Base-by-base conservation (phyloP, 768 basidiomycete genomes). In the Imleria badia region DNA sequence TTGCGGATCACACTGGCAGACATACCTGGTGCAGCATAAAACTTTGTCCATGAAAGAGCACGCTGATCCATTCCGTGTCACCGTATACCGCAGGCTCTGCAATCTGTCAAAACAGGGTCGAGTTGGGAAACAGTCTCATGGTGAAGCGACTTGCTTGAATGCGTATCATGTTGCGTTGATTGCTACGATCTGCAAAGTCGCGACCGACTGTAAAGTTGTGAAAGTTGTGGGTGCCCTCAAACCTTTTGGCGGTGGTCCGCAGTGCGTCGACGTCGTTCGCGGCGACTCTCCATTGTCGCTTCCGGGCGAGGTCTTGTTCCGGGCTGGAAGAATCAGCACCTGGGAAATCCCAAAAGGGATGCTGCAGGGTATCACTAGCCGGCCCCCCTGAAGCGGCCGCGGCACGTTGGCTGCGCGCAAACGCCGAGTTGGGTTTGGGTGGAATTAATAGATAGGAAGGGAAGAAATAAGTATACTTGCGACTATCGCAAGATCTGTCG, bases 1-100 rank as follows among this genome's bases (percentile, higher is more conserved):
- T 39, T 19, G 23, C 26, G 31, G 13, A 20, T 26, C 54, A 38
- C 34, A 44, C 9, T 43, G 43, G 60, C 65, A 31, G n/a, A 73
- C 79, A 49, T 63, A 94, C 94, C 78, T 99, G 97, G 71, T 99
- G 96, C 50, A 99, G 74, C 97, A 99, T 98, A 71, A 99, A 99
- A 63, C 92, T 94, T 71, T 99, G 97, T 0, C 96, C 97, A 67
- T 98, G 94, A 68, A 97, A 89, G 55, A 89, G 76, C 19, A 98
- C 86, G 42, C 89, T 89, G 41, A 98, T 83, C 95, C 96, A 98
- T 66, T 99, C 96, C 2, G 90, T 95, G 36, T 86, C 86, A 20
- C 91, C 93, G 57, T 93, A 87, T 3, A 96, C 89, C 5, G 81
- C 83, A n/a, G 96, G 95, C 46, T 96, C 91, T 7, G 80, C 75